Base-by-base conservation (phyloP, 2,329 filamentous ascomycete genomes). In the Alternaria ethzedia region DNA sequence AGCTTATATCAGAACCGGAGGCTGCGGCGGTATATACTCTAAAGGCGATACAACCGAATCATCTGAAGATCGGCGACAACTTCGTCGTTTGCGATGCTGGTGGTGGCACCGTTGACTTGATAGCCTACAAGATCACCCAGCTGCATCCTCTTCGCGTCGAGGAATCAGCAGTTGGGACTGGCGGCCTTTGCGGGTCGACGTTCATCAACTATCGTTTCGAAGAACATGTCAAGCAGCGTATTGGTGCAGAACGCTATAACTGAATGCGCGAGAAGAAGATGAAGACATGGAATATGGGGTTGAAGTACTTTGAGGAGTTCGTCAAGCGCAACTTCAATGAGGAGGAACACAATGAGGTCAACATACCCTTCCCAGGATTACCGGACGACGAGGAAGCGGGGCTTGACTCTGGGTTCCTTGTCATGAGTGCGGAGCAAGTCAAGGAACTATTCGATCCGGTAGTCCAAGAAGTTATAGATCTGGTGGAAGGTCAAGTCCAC, bases 251-350 rank as follows among this genome's bases (percentile, higher is more conserved):
- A 32, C 83, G 86, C 4, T 93, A 93, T 73, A 87, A 90, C 28
- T 87, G 89, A 79, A 93, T 95, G 90, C 91, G 91, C 75, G 78
- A 87, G 56, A 92, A 91, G 80, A 93, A 93, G 78, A 87, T 86
- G 4, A 93, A 92, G 79, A 92, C 90, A 1, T 94, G 91, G 91
- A 91, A 82, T 59, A 84, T 84, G 82, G 92, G 89, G 2, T 82
- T 94, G 54, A 87, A 88, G 59, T 94, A 93, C 74, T 95, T 93
- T 78, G 92, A 95, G 72, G 91, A 94, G 75, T 94, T 93, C 75
- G 91, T 95, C 13, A 95, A 95, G 80, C 86, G 92, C 13, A 94
- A 93, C 73, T 95, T 94, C 75, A 90, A 92, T 75, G 90, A 92
- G 71, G 90, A 93, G 50, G 91, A 93, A 73, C 88, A 91, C 66